Base-by-base conservation (phyloP, 805 yeast genomes). In the Kregervanrija delftensis region DNA sequence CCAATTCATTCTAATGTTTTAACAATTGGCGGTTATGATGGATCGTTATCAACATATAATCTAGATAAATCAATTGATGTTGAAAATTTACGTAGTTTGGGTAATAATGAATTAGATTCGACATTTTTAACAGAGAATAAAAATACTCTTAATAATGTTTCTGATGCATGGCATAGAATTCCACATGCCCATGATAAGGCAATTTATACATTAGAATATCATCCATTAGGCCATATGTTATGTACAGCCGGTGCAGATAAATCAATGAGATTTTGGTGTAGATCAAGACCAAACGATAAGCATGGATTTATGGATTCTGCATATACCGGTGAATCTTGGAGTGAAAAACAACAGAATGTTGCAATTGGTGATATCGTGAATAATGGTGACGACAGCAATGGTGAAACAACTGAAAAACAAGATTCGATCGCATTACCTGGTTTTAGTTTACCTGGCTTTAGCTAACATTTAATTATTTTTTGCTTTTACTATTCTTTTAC, bases 171-270 rank as follows among this genome's bases (percentile, higher is more conserved):
- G 33, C 90, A 83, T 56, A 64, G 66, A 13, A 85, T 93, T 33
- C 96, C 97, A 3, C 82, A 77, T 64, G 99, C 98, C 0, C 99
- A 93, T 62, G 96, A 89, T 57, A 86, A 86, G 67, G 95, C 96
- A 3, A 79, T 93, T 42, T 89, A 91, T 64, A 79, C 95, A 3
- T 63, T 93, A 45, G 91, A 90, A 48, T 93, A 89, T 60, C 97
- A 90, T 64, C 98, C 98, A 2, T 69, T 86, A 55, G 99, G 99
- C 3, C 97, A 93, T 64, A 68, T 91, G 41, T 68, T 93, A 33
- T 81, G 95, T 44, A 81, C 96, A 8, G 98, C 96, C 0, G 91
- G 97, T 14, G 88, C 93, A 46, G 99, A 93, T 63, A 78, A 93
- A 59, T 80, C 95, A 5, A 86, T 95, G 17, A 68, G 97, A 45